Conservation (phyloP, 768 basidiomycete genomes). For the Russula brevipes region DNA sequence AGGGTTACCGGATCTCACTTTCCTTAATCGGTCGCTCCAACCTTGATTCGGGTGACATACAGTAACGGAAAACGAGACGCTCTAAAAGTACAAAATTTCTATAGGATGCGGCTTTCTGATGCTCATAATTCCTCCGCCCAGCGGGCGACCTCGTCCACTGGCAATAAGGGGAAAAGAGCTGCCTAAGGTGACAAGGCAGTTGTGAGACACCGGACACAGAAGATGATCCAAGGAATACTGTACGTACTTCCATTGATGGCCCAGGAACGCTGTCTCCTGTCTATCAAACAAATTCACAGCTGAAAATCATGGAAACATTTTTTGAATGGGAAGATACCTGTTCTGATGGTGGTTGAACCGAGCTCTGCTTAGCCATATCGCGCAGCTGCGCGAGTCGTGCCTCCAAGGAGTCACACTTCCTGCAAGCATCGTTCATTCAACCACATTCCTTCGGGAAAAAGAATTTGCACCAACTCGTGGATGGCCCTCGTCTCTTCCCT, state of each 20-base stretch:
- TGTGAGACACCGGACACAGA: background rate
- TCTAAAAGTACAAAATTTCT: background rate
- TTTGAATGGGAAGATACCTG: constrained; percentile 17
- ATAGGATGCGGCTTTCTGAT: background rate
- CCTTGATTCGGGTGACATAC: no score
- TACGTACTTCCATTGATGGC: constrained; percentile 9
- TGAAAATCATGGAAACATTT: no score
- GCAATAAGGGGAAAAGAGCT: constrained; percentile 21
- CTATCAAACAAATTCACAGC: background rate
- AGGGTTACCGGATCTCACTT: background rate
- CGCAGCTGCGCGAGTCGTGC: constrained; percentile 56
- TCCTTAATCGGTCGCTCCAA: background rate
- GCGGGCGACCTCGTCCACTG: constrained; percentile 43
- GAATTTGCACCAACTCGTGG: constrained; percentile 50
- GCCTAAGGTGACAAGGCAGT: background rate
- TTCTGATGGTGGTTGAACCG: constrained; percentile 4
- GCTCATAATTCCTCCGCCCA: constrained; percentile 51
- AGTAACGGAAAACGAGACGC: background rate
- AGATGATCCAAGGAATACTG: background rate
- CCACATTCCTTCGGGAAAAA: background rate
- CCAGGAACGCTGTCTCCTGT: background rate
- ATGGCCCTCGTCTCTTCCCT: constrained; percentile 64
- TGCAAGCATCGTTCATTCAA: constrained; percentile 26
- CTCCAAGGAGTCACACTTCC: constrained; percentile 71
- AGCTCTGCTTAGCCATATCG: constrained; percentile 13